phyloP scores from a whole-genome alignment of 495 filamentous ascomycete species.

The Ascobolus immersus region DNA sequence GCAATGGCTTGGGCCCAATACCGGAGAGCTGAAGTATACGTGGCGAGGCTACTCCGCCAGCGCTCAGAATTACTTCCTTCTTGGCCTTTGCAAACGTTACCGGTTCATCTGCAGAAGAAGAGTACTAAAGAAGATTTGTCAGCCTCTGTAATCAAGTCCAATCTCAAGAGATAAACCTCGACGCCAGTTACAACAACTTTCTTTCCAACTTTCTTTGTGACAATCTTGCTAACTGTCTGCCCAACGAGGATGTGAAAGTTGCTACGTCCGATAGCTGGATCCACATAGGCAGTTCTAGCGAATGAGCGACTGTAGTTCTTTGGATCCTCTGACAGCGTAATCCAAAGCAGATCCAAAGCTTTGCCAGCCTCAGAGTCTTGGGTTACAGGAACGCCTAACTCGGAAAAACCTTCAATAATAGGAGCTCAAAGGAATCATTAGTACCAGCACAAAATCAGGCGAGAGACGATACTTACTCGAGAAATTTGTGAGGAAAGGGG shows the following conservation, averaged over 20 bases:
- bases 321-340: conserved; percentile 19
- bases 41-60: conserved; percentile 25
- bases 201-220: conserved; percentile 9
- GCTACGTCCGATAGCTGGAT: conserved; percentile 18
- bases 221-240: conserved; percentile 22
- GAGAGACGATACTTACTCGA: conserved; percentile 17
- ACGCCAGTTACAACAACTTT: too few relatives aligned
- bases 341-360: conserved; percentile 24
- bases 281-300: conserved; percentile 25
- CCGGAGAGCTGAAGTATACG: conserved; percentile 34
- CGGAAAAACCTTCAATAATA: too few relatives aligned
- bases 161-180: conserved; percentile 18
- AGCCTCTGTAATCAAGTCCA: conserved; percentile 8
- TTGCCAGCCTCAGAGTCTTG: conserved; percentile 27
- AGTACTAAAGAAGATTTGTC: conserved; percentile 3
- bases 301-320: conserved; percentile 26
- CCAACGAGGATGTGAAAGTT: conserved; percentile 24
- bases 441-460: conserved; percentile 1
- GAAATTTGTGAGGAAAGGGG: conserved; percentile 24
- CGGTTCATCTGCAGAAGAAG: conserved; percentile 7
- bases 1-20: conserved; percentile 20
- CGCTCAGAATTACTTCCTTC: conserved; percentile 28
- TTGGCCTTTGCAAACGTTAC: conserved; percentile 13
- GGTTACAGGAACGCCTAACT: too few relatives aligned
- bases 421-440: conserved; percentile 18